Percentiles rank a stretch among this genome's conserved stretches.
phyloP scores from a whole-genome alignment of 2,329 filamentous ascomycete species.

The Cryphonectria parasitica region DNA sequence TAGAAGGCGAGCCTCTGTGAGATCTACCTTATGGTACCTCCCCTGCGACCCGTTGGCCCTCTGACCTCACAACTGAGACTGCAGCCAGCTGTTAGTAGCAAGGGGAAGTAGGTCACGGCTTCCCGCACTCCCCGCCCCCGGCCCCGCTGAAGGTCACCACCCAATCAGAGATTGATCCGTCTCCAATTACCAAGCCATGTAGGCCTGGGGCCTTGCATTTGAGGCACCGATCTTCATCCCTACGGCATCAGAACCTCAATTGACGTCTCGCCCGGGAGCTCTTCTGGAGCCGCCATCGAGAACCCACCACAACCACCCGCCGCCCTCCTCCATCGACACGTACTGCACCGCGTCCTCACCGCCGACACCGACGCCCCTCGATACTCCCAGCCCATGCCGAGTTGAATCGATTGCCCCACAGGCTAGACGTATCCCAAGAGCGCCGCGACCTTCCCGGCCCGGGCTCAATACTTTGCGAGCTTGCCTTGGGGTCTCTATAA shows the following conservation, averaged over 20 bases:
- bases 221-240: conserved; percentile 23
- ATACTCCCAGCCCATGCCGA: conserved; percentile 7
- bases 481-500: background rate
- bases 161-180: conserved; percentile 28
- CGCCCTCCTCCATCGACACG: background rate
- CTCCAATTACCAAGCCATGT: conserved; percentile 20
- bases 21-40: background rate
- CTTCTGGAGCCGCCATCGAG: background rate
- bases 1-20: background rate
- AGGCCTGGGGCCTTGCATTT: conserved; percentile 25
- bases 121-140: too few relatives aligned
- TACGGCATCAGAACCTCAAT: conserved; percentile 14
- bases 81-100: background rate
- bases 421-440: conserved; percentile 18
- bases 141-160: background rate
- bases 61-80: conserved; percentile 2
- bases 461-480: background rate
- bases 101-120: background rate
- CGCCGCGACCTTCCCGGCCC: conserved; percentile 13
- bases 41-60: background rate
- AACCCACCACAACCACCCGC: background rate
- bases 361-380: background rate
- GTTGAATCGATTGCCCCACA: conserved; percentile 5
- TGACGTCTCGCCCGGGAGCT: conserved; percentile 6
- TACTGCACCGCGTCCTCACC: conserved; percentile 3